Base-by-base conservation (phyloP, 2,329 filamentous ascomycete species). In the Ophiognomonia clavigignenti-juglandacearum region DNA sequence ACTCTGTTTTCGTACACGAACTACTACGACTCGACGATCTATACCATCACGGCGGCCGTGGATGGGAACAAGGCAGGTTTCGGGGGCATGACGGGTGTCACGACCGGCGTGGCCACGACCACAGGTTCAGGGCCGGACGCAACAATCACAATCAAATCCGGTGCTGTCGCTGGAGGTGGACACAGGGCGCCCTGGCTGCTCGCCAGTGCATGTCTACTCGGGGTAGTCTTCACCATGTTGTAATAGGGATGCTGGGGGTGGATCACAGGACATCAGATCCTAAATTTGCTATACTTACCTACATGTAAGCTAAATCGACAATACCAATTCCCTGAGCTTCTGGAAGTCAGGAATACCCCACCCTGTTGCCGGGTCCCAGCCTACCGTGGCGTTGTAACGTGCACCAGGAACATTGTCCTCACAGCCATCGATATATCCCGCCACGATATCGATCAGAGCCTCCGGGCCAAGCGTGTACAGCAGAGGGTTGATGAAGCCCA, bases 401-500 rank as follows among this genome's bases (percentile, higher is more conserved):
- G 34, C 34, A 3, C 34, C 34, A 16, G 34, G 34, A 19, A 36
- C 19, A 20, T 36, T 36, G 11, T 36, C 34, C n/a, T 14, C 19
- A 16, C 34, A 36, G 9, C 34, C 34, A 36, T 36, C 34, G 14
- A 36, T 20, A 16, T 36, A 36, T 9, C 34, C 34, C 34, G 16
- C 34, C 4, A 16, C 14, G 34, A 36, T 14, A 11, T 36, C 34
- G 16, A 36, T 36, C 6, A 36, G 34, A 4, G 14, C 34, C 19
- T 36, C 14, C 34, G 34, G 34, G 4, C 34, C 34, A 36, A 36
- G 34, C 14, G 34, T 36, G 43, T 54, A 54, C 7, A 55, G 32
- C 39, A 39, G 52, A 9, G 52, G 53, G 46, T 72, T 72, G 16
- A 73, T 52, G 47, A 72, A 73, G 2, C 70, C 69, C 39, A 73